Evolutionary conservation across 139 green algal genomes (phyloP).

Genomic region (Chlorella vulgaris): DNA sequence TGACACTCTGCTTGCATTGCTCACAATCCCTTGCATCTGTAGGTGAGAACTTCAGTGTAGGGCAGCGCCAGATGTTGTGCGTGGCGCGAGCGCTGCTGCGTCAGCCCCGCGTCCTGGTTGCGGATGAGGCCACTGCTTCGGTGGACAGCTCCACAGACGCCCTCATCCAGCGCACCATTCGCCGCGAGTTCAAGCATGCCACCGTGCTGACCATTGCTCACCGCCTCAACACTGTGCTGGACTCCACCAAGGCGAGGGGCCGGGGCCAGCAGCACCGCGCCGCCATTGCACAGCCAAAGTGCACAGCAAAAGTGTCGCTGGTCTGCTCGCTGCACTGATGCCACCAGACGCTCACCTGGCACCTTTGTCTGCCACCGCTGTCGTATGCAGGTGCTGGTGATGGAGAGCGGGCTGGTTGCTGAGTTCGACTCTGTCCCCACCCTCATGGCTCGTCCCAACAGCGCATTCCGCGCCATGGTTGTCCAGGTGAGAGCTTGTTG

Average conservation of each 20-base stretch:
- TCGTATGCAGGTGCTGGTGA: conserved; percentile 59
- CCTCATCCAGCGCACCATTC: conserved; percentile 83
- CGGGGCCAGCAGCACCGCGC: neutral
- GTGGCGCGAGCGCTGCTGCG: conserved; percentile 87
- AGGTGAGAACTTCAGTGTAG: conserved; percentile 83
- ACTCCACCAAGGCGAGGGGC: conserved; percentile 57
- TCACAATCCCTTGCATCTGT: too few species aligned
- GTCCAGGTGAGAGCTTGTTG: too few species aligned
- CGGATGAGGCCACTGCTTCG: conserved; percentile 92
- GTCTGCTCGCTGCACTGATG: neutral
- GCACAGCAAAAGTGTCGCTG: neutral
- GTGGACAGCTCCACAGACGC: conserved; percentile 90
- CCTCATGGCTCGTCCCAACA: conserved; percentile 34
- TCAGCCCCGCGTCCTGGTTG: conserved; percentile 78
- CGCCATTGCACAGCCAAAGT: neutral
- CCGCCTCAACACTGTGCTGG: conserved; percentile 83
- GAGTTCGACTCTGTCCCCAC: conserved; percentile 57
- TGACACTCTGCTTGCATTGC: too few species aligned
- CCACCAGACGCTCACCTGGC: neutral
- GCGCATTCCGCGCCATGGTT: conserved; percentile 48
- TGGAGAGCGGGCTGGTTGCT: conserved; percentile 62
- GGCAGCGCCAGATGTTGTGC: conserved; percentile 94
- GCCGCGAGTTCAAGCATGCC: conserved; percentile 76
- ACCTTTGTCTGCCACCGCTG: neutral
- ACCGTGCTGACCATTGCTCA: conserved; percentile 93